These are phyloP conservation scores for Penicillium malachiteum DNA, from an alignment of 495 filamentous ascomycete genomes.

Conservation along the genomic window DNA sequence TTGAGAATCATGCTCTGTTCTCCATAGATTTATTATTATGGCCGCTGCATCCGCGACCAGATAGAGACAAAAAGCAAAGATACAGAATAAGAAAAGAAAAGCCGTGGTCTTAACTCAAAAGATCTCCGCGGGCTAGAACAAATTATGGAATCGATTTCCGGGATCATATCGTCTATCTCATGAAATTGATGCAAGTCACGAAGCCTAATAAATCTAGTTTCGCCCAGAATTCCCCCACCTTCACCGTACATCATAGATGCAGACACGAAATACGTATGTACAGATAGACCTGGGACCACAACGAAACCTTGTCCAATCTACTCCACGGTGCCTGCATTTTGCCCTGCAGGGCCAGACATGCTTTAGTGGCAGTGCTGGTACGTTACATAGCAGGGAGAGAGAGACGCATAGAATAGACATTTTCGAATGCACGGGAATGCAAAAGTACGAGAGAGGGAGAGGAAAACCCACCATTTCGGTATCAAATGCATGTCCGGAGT, in stretches of 20 bases:
- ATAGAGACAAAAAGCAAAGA: conserved; percentile 4
- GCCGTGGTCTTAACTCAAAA: background rate
- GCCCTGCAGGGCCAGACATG: conserved; percentile 21
- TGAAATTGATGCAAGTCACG: background rate
- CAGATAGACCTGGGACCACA: background rate
- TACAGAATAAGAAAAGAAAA: background rate
- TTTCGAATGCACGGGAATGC: background rate
- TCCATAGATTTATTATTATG: conserved; percentile 18
- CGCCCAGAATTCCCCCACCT: background rate
- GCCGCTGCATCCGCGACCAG: conserved; percentile 26
- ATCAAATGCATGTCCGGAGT: no score
- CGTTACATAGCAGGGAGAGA: conserved; percentile 1
- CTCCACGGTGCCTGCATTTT: conserved; percentile 21
- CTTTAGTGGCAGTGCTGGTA: conserved; percentile 14
- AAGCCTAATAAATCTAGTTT: background rate
- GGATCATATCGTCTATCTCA: background rate
- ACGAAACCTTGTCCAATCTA: background rate
- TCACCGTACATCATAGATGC: background rate
- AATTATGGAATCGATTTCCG: background rate
- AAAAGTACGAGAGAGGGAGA: background rate
- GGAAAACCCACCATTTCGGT: no score
- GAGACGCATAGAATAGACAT: background rate
- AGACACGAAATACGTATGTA: background rate
- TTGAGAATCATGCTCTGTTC: background rate
- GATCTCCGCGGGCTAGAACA: background rate